Percentiles rank a stretch among this genome's conserved stretches.
Conservation (phyloP, 768 basidiomycete species). For the Phallus indusiatus region DNA sequence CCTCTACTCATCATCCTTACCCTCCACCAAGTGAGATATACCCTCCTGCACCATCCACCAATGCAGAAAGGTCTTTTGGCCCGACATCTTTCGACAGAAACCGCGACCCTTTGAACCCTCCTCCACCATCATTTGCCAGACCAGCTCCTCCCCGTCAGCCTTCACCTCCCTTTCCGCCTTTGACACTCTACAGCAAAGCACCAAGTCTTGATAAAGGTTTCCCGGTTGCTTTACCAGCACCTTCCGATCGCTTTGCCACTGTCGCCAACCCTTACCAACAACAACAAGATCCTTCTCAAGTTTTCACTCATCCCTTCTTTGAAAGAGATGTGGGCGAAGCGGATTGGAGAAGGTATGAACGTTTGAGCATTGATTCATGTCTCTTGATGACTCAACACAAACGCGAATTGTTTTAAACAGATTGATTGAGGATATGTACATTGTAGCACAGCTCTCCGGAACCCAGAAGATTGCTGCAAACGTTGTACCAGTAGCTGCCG, state of each 20-base stretch:
- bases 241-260: background rate
- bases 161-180: slow-evolving; percentile 20
- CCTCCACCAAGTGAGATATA: background rate
- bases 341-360: slow-evolving; percentile 38
- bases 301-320: slow-evolving; percentile 38
- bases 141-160: background rate
- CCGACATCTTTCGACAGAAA: background rate
- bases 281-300: slow-evolving; percentile 18
- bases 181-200: slow-evolving; percentile 22
- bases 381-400: background rate
- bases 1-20: background rate
- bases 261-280: background rate
- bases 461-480: slow-evolving; percentile 25
- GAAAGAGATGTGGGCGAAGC: slow-evolving; percentile 38
- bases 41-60: too few species aligned
- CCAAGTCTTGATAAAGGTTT: slow-evolving; percentile 35
- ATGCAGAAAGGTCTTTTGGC: too few species aligned
- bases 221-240: slow-evolving; percentile 28
- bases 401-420: slow-evolving; percentile 20
- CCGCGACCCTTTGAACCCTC: slow-evolving; percentile 4
- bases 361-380: background rate
- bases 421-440: slow-evolving; percentile 31
- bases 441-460: slow-evolving; percentile 24
- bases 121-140: slow-evolving; percentile 4
- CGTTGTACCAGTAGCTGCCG: background rate